Conservation (phyloP, 73 alveolate genomes). For the Paramecium biaurelia region DNA sequence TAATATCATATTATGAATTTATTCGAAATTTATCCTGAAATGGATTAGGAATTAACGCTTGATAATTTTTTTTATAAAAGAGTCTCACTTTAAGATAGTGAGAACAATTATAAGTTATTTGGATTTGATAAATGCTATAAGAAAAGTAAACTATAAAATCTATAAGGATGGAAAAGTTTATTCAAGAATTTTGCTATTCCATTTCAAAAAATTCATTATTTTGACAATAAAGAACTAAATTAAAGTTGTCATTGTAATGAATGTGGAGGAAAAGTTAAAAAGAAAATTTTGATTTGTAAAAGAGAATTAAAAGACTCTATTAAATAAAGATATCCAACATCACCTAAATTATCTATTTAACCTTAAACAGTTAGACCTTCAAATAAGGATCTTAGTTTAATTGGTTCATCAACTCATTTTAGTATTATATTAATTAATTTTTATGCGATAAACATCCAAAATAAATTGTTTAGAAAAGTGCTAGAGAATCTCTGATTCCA, state of each 20-base stretch:
- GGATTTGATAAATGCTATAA: background rate
- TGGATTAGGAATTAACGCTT: background rate
- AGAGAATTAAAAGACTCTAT: background rate
- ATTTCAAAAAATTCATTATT: background rate
- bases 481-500: background rate
- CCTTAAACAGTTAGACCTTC: background rate
- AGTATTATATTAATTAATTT: background rate
- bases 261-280: slow-evolving; percentile 1
- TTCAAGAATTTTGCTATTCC: background rate
- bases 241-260: background rate
- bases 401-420: background rate
- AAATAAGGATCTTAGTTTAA: background rate
- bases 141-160: background rate
- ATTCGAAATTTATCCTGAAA: background rate
- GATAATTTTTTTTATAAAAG: background rate
- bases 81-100: background rate
- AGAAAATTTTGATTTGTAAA: background rate
- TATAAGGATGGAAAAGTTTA: background rate
- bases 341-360: background rate
- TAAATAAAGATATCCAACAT: background rate
- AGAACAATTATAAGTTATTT: background rate
- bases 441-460: background rate
- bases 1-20: background rate
- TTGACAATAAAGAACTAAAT: background rate
- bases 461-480: background rate